A percentile compares a stretch with the other conserved stretches of the same genome.
Evolutionary conservation across 2,329 filamentous ascomycete species (phyloP).

Genomic region (Talaromyces funiculosus): DNA sequence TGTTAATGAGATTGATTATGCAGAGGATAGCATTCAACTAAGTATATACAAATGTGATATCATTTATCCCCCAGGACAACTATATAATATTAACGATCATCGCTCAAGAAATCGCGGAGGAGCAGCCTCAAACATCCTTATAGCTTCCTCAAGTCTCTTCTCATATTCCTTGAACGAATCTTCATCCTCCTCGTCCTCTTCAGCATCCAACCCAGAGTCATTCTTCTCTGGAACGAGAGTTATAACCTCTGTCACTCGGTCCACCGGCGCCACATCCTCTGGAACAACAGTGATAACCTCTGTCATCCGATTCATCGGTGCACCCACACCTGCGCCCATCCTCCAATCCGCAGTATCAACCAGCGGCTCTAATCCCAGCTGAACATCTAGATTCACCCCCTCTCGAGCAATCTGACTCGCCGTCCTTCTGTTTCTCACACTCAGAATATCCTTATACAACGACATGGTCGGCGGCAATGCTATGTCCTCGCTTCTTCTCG

Average conservation of each 20-base stretch:
- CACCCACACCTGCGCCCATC: no score
- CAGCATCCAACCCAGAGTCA: not conserved
- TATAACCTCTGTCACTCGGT: not conserved
- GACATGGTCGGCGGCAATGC: conserved; percentile 12
- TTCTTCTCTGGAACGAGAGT: not conserved
- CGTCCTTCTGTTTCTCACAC: conserved; percentile 17
- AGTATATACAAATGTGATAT: not conserved
- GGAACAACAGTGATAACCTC: no score
- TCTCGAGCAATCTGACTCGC: not conserved
- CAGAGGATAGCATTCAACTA: not conserved
- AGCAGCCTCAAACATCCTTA: conserved; percentile 21
- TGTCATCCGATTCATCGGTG: no score
- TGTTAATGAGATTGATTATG: no score
- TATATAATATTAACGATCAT: not conserved
- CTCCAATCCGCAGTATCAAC: not conserved
- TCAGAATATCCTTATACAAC: conserved; percentile 22
- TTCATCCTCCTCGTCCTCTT: conserved; percentile 18
- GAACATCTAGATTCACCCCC: not conserved
- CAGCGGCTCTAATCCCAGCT: not conserved
- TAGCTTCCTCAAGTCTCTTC: conserved; percentile 20
- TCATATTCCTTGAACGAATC: conserved; percentile 19
- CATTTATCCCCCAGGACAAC: not conserved
- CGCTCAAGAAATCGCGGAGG: conserved; percentile 20
- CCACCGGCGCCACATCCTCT: not conserved
- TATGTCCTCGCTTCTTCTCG: conserved; percentile 9